A percentile compares a stretch with the other conserved stretches of the same genome.
Conservation (phyloP, 192 early-diverging fungal species). For the Irineochytrium annulatum region DNA sequence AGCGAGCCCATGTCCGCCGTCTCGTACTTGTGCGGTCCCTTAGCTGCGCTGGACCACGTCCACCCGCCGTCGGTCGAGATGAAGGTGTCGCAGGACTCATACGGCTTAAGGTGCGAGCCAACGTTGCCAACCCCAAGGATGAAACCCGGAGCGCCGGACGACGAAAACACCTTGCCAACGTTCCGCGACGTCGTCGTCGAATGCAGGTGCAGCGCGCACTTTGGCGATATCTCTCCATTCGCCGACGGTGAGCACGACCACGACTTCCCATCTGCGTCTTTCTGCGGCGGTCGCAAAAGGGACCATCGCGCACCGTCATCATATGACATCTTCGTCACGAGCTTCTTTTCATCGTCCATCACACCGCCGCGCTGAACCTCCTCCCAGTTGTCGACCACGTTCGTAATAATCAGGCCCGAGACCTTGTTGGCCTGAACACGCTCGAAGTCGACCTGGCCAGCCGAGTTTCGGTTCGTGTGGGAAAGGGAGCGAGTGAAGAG, state of each 20-base stretch:
- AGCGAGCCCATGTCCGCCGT: constrained; percentile 77
- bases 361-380: constrained; percentile 44
- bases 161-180: constrained; percentile 69
- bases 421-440: constrained; percentile 64
- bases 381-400: constrained; percentile 77
- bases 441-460: constrained; percentile 88
- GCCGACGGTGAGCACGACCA: constrained; percentile 52
- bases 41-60: constrained; percentile 62
- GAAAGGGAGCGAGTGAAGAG: constrained; percentile 76
- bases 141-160: constrained; percentile 70
- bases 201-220: constrained; percentile 84
- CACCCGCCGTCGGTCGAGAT: constrained; percentile 80
- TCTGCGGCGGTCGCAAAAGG: constrained; percentile 60
- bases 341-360: constrained; percentile 41
- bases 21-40: constrained; percentile 80
- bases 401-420: constrained; percentile 80
- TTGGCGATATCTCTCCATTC: constrained; percentile 14
- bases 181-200: constrained; percentile 69
- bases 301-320: constrained; percentile 82
- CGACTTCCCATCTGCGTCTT: constrained; percentile 48
- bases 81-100: constrained; percentile 79
- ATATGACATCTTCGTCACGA: constrained; percentile 77
- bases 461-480: constrained; percentile 70
- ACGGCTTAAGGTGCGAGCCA: constrained; percentile 63
- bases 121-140: constrained; percentile 91